phyloP scores from a whole-genome alignment of 352 stramenopile species.

The Globisporangium ultimum region DNA sequence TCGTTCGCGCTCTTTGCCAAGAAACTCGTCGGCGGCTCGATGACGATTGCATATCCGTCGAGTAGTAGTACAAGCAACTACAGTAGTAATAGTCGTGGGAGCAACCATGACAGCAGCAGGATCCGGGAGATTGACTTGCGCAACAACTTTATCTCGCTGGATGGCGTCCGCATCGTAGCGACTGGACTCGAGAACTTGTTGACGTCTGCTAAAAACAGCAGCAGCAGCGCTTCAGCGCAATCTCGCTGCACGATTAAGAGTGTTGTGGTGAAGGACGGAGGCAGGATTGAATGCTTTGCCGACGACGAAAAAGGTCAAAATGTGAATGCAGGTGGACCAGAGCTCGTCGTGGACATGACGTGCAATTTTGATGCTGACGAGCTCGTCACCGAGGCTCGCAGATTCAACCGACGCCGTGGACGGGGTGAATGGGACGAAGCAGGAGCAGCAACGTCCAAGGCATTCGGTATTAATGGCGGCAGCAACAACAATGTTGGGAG shows the following conservation, averaged over 20 bases:
- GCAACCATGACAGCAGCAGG: neutral
- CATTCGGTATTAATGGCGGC: conserved; percentile 5
- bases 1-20: conserved; percentile 29
- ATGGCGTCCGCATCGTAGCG: conserved; percentile 55
- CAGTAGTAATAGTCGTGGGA: neutral
- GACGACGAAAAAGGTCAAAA: conserved; percentile 5
- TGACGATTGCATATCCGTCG: neutral
- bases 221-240: neutral
- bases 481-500: conserved; percentile 19
- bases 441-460: conserved; percentile 1
- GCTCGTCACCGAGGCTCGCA: conserved; percentile 26
- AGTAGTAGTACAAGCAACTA: neutral
- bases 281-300: conserved; percentile 54
- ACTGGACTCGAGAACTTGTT: conserved; percentile 31
- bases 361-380: conserved; percentile 40
- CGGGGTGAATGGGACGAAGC: conserved; percentile 3
- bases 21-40: conserved; percentile 6
- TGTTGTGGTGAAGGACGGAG: conserved; percentile 42
- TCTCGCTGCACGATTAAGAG: conserved; percentile 17
- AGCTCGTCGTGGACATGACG: conserved; percentile 46
- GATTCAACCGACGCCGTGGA: conserved; percentile 13
- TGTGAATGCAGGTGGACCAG: neutral
- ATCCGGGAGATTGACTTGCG: conserved; percentile 58
- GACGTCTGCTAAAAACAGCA: conserved; percentile 1
- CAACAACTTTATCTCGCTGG: conserved; percentile 67